These are phyloP conservation scores for Pythium apleroticum DNA, from an alignment of 352 stramenopile genomes.

Conservation along the genomic window DNA sequence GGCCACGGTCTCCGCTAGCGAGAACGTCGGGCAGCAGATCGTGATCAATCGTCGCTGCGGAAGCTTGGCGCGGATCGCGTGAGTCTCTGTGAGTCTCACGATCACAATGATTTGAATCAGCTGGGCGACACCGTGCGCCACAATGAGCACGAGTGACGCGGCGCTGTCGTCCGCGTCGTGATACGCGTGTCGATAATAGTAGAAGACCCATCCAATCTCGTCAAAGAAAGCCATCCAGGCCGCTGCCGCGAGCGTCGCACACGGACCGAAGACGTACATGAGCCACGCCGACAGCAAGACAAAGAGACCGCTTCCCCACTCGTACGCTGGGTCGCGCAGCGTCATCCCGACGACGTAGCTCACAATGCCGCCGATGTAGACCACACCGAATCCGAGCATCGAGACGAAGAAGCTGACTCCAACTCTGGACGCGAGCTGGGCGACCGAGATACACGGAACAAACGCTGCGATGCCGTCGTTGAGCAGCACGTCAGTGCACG, in stretches of 20 bases:
- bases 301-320: neutral
- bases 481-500: neutral
- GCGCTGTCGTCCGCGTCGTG: neutral
- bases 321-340: neutral
- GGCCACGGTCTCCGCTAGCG: neutral
- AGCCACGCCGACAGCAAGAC: neutral
- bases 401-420: neutral
- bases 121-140: neutral
- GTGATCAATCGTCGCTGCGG: neutral
- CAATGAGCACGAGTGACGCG: neutral
- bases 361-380: neutral
- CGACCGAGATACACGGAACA: neutral
- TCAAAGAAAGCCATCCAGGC: neutral
- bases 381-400: neutral
- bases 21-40: neutral
- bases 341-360: neutral
- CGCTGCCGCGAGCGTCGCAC: neutral
- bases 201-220: neutral
- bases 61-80: neutral
- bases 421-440: neutral
- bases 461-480: neutral
- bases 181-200: neutral
- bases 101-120: neutral
- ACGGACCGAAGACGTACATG: conserved; percentile 6
- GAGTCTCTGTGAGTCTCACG: neutral